Conservation (phyloP, 768 basidiomycete species). For the Tylopilus felleus region DNA sequence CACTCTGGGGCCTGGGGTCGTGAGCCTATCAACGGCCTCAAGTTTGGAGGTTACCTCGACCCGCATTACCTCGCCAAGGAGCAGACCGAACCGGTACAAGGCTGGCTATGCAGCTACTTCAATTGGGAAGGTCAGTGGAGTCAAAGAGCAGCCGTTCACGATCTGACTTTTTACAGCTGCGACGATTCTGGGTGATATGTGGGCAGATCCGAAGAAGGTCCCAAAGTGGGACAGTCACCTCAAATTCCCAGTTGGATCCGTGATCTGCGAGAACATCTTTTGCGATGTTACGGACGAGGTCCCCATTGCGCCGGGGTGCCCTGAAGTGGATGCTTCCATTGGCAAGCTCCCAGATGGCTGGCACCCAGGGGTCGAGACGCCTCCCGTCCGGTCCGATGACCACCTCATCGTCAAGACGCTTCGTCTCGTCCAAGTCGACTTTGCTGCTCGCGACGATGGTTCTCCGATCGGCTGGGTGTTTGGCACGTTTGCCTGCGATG, state of each 20-base stretch:
- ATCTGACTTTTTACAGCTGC: not conserved
- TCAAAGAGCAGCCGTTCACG: not conserved
- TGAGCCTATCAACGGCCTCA: conserved; percentile 1
- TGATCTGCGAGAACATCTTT: conserved; percentile 6
- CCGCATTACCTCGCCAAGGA: not conserved
- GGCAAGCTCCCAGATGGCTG: not conserved
- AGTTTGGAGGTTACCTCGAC: not conserved
- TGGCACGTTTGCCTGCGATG: conserved; percentile 1
- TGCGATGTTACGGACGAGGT: not conserved
- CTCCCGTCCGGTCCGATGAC: no score
- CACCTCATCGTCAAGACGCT: not conserved
- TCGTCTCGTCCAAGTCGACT: conserved; percentile 2
- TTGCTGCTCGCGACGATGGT: not conserved
- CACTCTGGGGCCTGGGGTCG: not conserved
- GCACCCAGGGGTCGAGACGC: not conserved
- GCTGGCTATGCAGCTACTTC: conserved; percentile 4
- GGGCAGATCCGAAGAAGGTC: not conserved
- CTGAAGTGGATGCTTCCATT: not conserved
- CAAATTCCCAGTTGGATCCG: not conserved
- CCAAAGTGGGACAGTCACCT: conserved; percentile 1
- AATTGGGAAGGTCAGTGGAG: not conserved
- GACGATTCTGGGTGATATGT: conserved; percentile 2
- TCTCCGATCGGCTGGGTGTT: conserved; percentile 4
- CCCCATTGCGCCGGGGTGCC: not conserved
- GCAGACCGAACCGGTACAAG: not conserved